Evolutionary conservation across 225 moss, liverwort and hornwort species (phyloP).

Genomic region (Polytrichum commune): DNA sequence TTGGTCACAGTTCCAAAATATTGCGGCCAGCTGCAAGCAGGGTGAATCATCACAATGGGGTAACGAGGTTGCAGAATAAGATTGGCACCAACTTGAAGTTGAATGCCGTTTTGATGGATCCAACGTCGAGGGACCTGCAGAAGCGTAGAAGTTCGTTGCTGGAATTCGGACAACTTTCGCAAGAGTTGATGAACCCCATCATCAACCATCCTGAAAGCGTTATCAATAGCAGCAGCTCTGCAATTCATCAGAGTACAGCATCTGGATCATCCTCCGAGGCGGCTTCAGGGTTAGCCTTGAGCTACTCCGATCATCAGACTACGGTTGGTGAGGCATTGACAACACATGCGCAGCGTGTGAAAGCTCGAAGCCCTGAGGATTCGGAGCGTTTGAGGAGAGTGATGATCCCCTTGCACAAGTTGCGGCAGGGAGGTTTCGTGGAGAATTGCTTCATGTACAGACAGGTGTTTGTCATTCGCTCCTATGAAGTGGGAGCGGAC

Average conservation of each 20-base stretch:
- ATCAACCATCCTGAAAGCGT: not conserved
- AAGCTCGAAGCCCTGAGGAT: not conserved
- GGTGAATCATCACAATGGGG: too few relatives aligned
- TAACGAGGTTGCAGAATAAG: too few relatives aligned
- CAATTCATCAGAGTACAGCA: not conserved
- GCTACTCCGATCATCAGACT: not conserved
- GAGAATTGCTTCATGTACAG: conserved; percentile 21
- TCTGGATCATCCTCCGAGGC: not conserved
- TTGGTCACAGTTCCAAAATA: too few relatives aligned
- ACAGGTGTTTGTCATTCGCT: conserved; percentile 26
- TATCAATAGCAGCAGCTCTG: not conserved
- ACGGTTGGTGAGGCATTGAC: not conserved
- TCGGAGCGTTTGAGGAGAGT: conserved; percentile 20
- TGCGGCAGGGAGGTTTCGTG: conserved; percentile 16
- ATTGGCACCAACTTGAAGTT: not conserved
- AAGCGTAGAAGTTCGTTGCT: not conserved
- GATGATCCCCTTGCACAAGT: conserved; percentile 20
- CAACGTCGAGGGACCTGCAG: not conserved
- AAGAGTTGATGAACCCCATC: not conserved
- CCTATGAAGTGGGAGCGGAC: conserved; percentile 35
- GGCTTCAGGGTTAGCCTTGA: not conserved
- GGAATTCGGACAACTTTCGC: conserved; percentile 3
- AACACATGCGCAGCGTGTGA: not conserved
- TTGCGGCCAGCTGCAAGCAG: too few relatives aligned
- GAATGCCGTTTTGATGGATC: conserved; percentile 16